A percentile compares a stretch with the other conserved stretches of the same genome.
Evolutionary conservation across 164 flowering plant species (phyloP).

Genomic region (Annona squamosa): DNA sequence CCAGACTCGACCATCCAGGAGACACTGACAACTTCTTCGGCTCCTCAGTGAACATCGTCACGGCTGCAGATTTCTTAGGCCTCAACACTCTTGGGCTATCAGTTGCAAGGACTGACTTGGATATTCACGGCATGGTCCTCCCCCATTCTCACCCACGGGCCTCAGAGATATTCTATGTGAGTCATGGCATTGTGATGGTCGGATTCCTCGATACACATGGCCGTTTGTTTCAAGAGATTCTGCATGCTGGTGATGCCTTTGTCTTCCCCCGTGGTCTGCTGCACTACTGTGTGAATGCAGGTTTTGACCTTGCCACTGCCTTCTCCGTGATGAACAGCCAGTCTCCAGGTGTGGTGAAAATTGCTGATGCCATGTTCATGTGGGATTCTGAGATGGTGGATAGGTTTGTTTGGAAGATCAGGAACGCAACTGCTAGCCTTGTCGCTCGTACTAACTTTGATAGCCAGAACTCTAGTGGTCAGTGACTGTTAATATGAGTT

Average conservation of each 20-base stretch:
- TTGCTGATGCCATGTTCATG: constrained; percentile 28
- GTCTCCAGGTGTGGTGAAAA: constrained; percentile 36
- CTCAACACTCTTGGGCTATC: constrained; percentile 32
- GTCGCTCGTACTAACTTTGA: not conserved
- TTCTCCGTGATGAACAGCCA: constrained; percentile 44
- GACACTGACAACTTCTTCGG: constrained; percentile 20
- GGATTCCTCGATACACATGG: constrained; percentile 32
- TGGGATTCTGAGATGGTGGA: constrained; percentile 25
- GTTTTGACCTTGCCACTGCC: constrained; percentile 29
- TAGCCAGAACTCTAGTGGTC: not conserved
- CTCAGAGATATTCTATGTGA: constrained; percentile 36
- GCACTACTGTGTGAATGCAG: constrained; percentile 47
- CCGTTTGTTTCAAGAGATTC: constrained; percentile 27
- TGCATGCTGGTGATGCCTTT: constrained; percentile 37
- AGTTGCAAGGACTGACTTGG: constrained; percentile 23
- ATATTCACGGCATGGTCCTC: constrained; percentile 18
- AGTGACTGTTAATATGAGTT: not conserved
- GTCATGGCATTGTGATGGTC: constrained; percentile 30
- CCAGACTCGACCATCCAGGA: constrained; percentile 13
- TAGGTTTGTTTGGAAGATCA: constrained; percentile 7
- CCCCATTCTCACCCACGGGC: constrained; percentile 55
- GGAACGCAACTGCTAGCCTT: not conserved
- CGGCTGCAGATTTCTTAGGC: constrained; percentile 23
- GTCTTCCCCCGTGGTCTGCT: constrained; percentile 42
- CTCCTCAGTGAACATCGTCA: constrained; percentile 16